Conservation (phyloP, 2,329 filamentous ascomycete genomes). For the Endoconidiophora polonica region DNA sequence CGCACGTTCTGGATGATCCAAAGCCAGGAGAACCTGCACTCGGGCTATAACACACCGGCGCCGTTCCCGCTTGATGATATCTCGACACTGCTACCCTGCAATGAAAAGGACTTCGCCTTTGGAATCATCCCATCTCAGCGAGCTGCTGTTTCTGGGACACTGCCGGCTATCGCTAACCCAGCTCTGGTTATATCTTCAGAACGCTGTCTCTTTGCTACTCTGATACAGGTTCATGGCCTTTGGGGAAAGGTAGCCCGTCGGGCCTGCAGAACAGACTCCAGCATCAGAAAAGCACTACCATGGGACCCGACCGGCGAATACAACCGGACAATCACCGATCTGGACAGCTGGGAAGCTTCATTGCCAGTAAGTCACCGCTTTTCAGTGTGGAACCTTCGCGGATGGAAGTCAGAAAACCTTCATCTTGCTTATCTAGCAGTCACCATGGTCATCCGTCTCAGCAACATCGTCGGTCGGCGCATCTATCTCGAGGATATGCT, state of each 20-base stretch:
- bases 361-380: slow-evolving; percentile 20
- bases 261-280: slow-evolving; percentile 15
- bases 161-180: slow-evolving; percentile 18
- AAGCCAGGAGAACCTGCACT: slow-evolving; percentile 23
- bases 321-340: slow-evolving; percentile 12
- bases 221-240: slow-evolving; percentile 23
- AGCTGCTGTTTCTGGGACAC: slow-evolving; percentile 20
- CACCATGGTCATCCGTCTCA: slow-evolving; percentile 22
- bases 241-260: slow-evolving; percentile 22
- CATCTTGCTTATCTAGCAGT: slow-evolving; percentile 22
- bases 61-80: slow-evolving; percentile 22
- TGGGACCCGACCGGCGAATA: slow-evolving; percentile 19
- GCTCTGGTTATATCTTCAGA: slow-evolving; percentile 15
- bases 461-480: slow-evolving; percentile 22
- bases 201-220: slow-evolving; percentile 22
- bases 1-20: slow-evolving; percentile 24
- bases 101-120: slow-evolving; percentile 24
- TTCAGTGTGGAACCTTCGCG: slow-evolving; percentile 23
- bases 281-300: slow-evolving; percentile 8
- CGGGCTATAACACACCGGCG: slow-evolving; percentile 20
- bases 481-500: slow-evolving; percentile 21
- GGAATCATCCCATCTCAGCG: slow-evolving; percentile 18
- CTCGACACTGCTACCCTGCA: slow-evolving; percentile 22
- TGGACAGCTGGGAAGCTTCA: slow-evolving; percentile 18
- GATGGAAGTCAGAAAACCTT: slow-evolving; percentile 20